Evolutionary conservation across 2,329 filamentous ascomycete genomes (phyloP), one percentile per base, ranked within the genome.

Genomic region (Chaetothyriales sp.): DNA sequence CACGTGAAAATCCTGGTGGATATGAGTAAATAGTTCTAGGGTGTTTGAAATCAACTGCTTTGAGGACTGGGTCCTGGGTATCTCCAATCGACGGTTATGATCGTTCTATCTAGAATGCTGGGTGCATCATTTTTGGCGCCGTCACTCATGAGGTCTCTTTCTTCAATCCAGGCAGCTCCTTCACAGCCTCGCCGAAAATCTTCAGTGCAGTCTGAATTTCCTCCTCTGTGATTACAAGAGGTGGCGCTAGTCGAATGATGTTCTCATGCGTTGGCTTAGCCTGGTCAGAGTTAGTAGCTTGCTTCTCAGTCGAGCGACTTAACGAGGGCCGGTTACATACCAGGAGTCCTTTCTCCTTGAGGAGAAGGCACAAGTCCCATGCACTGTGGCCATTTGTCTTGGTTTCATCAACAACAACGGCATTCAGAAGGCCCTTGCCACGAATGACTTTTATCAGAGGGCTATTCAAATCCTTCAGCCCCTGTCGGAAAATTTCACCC

Each of bases 231-330:
- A 98, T 96, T 58, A 98, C 88, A 50, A 98, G 74, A 18, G 92
- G 92, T 46, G 92, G 92, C n/a, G 92, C 92, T 55, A 98, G 83
- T 52, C 92, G 85, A 66, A 98, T 98, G 67, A 98, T 96, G 70
- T 96, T 95, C 64, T 94, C 83, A 69, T 98, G 92, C 5, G 92
- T 98, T 26, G 92, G 92, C 78, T 98, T 98, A 62, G 92, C 92
- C 87, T 94, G 66, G 53, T 26, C 46, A 51, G 51, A 9, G 36
- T 49, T 28, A 64, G 49, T 25, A 48, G 22, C 10, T 12, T 26
- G 15, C 22, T 44, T 50, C 22, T 26, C 32, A 18, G 12, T 42
- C 20, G 26, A 39, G 44, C 20, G 39, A 18, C n/a, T n/a, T 20
- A 15, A 25, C 22, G 22, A 12, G 32, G 48, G 49, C 39, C 60